Percentiles rank a stretch among this genome's conserved stretches.
Conservation (phyloP, 2,329 filamentous ascomycete genomes). For the Bipolaris gigantea region DNA sequence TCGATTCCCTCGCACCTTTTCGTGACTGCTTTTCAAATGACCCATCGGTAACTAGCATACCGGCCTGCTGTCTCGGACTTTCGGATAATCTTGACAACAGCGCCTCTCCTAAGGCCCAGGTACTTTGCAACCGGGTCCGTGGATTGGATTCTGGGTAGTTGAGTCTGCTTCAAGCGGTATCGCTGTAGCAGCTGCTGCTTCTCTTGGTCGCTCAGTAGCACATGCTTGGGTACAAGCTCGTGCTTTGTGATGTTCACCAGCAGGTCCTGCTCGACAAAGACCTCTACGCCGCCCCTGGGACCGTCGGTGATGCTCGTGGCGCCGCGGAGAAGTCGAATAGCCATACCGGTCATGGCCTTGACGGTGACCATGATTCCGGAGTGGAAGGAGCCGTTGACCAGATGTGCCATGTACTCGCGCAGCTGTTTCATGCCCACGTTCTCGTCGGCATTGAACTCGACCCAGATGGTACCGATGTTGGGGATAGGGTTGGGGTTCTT, state of each 20-base stretch:
- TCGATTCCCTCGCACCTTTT: background rate
- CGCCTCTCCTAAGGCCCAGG: slow-evolving; percentile 82
- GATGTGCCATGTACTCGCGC: slow-evolving; percentile 82
- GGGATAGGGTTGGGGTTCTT: slow-evolving; percentile 69
- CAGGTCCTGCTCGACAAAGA: slow-evolving; percentile 93
- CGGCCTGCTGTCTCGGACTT: slow-evolving; percentile 93
- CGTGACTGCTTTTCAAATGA: slow-evolving; percentile 39
- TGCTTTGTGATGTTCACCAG: slow-evolving; percentile 98
- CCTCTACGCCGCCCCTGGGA: slow-evolving; percentile 87
- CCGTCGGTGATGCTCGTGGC: slow-evolving; percentile 33
- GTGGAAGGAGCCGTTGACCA: slow-evolving; percentile 78
- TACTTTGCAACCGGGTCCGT: slow-evolving; percentile 93
- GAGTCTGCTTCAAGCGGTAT: slow-evolving; percentile 96
- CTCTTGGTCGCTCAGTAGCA: slow-evolving; percentile 86
- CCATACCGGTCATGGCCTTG: slow-evolving; percentile 79
- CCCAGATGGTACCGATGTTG: slow-evolving; percentile 84
- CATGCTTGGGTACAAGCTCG: slow-evolving; percentile 92
- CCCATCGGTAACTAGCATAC: slow-evolving; percentile 91
- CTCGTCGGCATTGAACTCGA: slow-evolving; percentile 84
- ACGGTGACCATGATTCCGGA: slow-evolving; percentile 89
- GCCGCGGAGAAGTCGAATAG: slow-evolving; percentile 48
- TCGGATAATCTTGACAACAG: slow-evolving; percentile 98
- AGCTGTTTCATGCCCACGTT: slow-evolving; percentile 90
- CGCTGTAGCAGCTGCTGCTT: slow-evolving; percentile 82
- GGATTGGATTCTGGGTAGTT: slow-evolving; percentile 87